Evolutionary conservation across 2,329 filamentous ascomycete species (phyloP).

Genomic region (Daldinia sp.): DNA sequence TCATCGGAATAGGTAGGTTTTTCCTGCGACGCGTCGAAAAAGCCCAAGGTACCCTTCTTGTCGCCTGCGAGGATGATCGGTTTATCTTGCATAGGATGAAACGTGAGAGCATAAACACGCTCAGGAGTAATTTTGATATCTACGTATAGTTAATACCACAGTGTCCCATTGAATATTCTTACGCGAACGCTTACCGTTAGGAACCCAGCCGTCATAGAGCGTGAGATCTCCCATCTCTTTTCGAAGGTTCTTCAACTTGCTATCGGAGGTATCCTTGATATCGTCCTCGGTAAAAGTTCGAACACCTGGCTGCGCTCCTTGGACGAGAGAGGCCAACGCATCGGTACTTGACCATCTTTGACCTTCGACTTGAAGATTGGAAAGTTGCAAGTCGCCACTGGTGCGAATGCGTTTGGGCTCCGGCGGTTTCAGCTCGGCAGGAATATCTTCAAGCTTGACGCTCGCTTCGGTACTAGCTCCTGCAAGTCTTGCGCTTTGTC

Average conservation of each 20-base stretch:
- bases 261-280: conserved; percentile 79
- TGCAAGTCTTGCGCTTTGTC: conserved; percentile 66
- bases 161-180: neutral
- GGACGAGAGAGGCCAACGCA: conserved; percentile 67
- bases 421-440: conserved; percentile 51
- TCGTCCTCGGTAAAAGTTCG: conserved; percentile 89
- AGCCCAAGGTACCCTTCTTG: conserved; percentile 88
- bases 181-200: conserved; percentile 67
- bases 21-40: conserved; percentile 87
- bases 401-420: conserved; percentile 67
- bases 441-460: conserved; percentile 57
- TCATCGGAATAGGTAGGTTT: conserved; percentile 61
- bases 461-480: conserved; percentile 60
- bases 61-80: conserved; percentile 92
- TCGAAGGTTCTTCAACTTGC: conserved; percentile 75
- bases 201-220: conserved; percentile 84
- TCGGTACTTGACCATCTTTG: conserved; percentile 76
- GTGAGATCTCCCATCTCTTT: conserved; percentile 79
- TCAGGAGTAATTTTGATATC: conserved; percentile 93
- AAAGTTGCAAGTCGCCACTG: conserved; percentile 70
- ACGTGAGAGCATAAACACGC: conserved; percentile 83
- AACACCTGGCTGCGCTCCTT: conserved; percentile 79
- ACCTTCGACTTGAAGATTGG: conserved; percentile 81
- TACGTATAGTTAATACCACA: conserved; percentile 46
- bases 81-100: conserved; percentile 88